Evolutionary conservation across 2,329 filamentous ascomycete genomes (phyloP).

Genomic region (Fusarium tupiense): DNA sequence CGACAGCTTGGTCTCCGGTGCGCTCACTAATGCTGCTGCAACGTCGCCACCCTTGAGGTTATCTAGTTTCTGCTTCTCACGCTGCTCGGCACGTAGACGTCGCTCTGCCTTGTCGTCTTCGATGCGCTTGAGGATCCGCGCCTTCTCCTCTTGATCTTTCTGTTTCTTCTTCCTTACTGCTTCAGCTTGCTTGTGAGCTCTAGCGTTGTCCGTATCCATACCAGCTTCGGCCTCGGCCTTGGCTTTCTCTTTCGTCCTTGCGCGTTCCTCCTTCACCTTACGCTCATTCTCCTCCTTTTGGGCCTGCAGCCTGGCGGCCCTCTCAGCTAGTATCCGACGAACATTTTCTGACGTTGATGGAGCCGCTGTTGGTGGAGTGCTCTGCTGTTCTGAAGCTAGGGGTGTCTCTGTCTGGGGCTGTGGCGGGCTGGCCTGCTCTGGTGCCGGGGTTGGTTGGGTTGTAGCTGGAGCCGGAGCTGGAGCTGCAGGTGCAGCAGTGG

Average conservation of each 20-base stretch:
- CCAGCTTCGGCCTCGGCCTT: conserved; percentile 53
- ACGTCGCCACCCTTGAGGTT: conserved; percentile 44
- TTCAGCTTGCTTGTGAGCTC: conserved; percentile 59
- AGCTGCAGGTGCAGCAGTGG: conserved; percentile 29
- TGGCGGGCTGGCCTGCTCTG: conserved; percentile 24
- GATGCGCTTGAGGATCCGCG: conserved; percentile 77
- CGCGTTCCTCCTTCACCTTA: conserved; percentile 61
- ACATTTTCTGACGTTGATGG: conserved; percentile 48
- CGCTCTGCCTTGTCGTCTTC: conserved; percentile 79
- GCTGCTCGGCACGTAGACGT: conserved; percentile 63
- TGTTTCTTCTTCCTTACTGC: conserved; percentile 70
- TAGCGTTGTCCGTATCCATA: conserved; percentile 43
- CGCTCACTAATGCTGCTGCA: conserved; percentile 44
- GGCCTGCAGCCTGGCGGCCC: conserved; percentile 56
- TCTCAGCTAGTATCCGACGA: conserved; percentile 58
- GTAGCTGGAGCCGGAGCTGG: neutral
- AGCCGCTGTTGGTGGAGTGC: conserved; percentile 28
- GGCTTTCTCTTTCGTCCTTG: conserved; percentile 58
- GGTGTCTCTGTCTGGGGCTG: conserved; percentile 35
- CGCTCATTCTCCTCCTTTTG: conserved; percentile 57
- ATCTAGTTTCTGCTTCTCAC: conserved; percentile 54
- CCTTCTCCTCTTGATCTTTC: conserved; percentile 73
- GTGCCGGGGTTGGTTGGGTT: conserved; percentile 15
- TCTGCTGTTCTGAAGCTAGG: conserved; percentile 25
- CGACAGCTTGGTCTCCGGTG: conserved; percentile 47